These are phyloP conservation scores for Cucurbita moschata DNA, from an alignment of 306 rosid genomes.

Conservation along the genomic window DNA sequence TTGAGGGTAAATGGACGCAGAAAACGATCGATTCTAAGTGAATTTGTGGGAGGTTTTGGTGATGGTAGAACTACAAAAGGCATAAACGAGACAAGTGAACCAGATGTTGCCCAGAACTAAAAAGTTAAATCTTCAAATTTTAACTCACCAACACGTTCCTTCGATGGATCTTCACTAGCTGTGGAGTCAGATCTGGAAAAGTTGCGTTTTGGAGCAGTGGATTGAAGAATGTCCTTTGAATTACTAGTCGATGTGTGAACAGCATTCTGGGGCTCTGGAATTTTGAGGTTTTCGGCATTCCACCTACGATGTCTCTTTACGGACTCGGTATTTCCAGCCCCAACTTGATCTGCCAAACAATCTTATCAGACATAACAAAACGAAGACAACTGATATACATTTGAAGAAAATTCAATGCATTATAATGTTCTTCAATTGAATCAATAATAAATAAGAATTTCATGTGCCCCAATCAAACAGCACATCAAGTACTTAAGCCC, in stretches of 20 bases:
- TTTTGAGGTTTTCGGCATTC: conserved; percentile 52
- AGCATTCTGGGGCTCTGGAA: conserved; percentile 41
- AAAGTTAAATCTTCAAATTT: background rate
- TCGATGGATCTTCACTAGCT: conserved; percentile 46
- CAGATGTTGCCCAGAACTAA: background rate
- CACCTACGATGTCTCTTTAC: conserved; percentile 86
- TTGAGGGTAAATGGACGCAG: conserved; percentile 94
- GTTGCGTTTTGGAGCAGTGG: conserved; percentile 33
- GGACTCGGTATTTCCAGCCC: conserved; percentile 55
- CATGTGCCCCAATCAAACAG: background rate
- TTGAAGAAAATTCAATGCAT: background rate
- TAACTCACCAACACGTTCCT: conserved; percentile 84
- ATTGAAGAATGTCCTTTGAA: conserved; percentile 37
- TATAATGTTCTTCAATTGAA: background rate
- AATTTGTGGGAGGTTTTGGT: conserved; percentile 56
- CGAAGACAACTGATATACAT: background rate
- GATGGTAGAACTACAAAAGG: conserved; percentile 73
- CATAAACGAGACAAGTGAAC: background rate
- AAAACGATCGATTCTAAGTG: conserved; percentile 72
- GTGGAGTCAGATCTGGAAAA: conserved; percentile 60
- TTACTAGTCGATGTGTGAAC: conserved; percentile 31
- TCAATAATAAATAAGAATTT: background rate
- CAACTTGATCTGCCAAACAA: conserved; percentile 38
- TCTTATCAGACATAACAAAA: conserved; percentile 1
- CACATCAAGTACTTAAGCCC: background rate